A percentile compares a stretch with the other conserved stretches of the same genome.
phyloP scores from a whole-genome alignment of 2,329 filamentous ascomycete species.

The Aspergillus luchuensis region DNA sequence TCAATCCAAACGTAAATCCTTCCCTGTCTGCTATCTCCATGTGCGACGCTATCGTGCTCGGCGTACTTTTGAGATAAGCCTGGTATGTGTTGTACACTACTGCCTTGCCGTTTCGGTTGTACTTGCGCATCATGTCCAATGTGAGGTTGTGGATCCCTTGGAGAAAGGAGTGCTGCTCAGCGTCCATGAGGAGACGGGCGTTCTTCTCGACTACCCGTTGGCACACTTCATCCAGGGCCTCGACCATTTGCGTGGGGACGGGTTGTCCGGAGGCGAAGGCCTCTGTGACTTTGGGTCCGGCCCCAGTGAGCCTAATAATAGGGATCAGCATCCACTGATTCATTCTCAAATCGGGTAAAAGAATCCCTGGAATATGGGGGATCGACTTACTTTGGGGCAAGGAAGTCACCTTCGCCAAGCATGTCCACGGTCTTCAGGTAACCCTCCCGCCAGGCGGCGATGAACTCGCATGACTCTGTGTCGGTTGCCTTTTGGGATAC shows the following conservation, averaged over 20 bases:
- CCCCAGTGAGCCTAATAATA: constrained; percentile 47
- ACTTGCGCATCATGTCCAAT: constrained; percentile 72
- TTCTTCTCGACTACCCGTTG: constrained; percentile 56
- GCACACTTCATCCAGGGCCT: constrained; percentile 75
- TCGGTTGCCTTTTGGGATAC: background rate
- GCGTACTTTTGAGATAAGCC: constrained; percentile 69
- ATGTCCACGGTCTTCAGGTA: constrained; percentile 69
- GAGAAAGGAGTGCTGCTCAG: constrained; percentile 79
- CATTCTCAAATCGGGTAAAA: no score
- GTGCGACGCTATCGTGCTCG: constrained; percentile 60
- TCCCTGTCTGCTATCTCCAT: constrained; percentile 60
- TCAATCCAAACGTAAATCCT: constrained; percentile 69
- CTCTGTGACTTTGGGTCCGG: background rate
- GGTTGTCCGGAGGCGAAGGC: constrained; percentile 57
- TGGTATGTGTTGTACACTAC: constrained; percentile 81
- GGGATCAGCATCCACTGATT: background rate
- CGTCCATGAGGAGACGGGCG: constrained; percentile 78
- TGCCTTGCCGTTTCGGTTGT: constrained; percentile 67
- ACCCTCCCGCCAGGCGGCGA: constrained; percentile 68
- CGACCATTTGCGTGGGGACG: constrained; percentile 67
- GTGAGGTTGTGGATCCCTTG: constrained; percentile 80
- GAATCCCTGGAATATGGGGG: background rate
- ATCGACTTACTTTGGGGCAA: constrained; percentile 59
- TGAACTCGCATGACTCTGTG: constrained; percentile 26
- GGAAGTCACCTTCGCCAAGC: constrained; percentile 57